Percentiles rank a stretch among this genome's conserved stretches.
phyloP scores from a whole-genome alignment of 495 filamentous ascomycete species.

The Jackrogersella minutella region DNA sequence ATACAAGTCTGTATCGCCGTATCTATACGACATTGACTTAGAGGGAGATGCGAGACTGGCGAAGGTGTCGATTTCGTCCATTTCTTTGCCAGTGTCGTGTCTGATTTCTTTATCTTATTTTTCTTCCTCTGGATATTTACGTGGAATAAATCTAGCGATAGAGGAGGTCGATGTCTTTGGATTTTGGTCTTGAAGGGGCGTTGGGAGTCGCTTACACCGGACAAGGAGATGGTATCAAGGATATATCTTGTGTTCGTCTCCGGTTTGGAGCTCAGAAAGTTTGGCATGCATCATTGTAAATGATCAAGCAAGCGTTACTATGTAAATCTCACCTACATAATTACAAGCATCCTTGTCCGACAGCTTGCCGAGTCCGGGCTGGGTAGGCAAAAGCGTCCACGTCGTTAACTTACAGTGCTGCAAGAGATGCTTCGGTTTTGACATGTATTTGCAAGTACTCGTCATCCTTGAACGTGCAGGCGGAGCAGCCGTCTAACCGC shows the following conservation, averaged over 20 bases:
- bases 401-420: constrained; percentile 20
- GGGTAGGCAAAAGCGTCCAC: constrained; percentile 9
- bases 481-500: constrained; percentile 37
- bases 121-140: neutral
- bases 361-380: constrained; percentile 25
- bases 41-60: constrained; percentile 49
- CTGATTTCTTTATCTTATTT: neutral
- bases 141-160: neutral
- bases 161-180: neutral
- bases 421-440: constrained; percentile 20
- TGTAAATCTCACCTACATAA: constrained; percentile 25
- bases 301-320: constrained; percentile 19
- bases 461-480: constrained; percentile 36
- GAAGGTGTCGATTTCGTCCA: constrained; percentile 46
- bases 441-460: constrained; percentile 38
- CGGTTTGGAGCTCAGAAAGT: constrained; percentile 16
- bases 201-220: constrained; percentile 9
- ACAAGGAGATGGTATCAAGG: constrained; percentile 19
- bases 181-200: neutral
- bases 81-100: constrained; percentile 16
- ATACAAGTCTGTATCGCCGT: constrained; percentile 52
- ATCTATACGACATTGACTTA: constrained; percentile 47
- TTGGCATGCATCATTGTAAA: constrained; percentile 19
- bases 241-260: constrained; percentile 32
- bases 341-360: constrained; percentile 23